Evolutionary conservation across 2,329 filamentous ascomycete genomes (phyloP).

Genomic region (Aspergillus versicolor): DNA sequence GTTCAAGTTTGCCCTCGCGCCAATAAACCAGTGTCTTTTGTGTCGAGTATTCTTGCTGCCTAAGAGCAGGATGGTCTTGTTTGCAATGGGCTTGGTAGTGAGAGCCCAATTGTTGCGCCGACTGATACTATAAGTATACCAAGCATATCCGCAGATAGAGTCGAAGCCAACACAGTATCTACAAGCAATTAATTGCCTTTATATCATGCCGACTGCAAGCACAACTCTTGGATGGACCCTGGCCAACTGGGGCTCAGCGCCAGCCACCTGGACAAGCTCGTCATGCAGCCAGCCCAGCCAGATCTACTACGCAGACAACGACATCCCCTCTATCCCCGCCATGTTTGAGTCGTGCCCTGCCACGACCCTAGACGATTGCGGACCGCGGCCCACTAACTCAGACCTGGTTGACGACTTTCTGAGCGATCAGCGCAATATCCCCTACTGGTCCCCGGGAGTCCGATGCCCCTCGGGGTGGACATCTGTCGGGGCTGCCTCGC

Average conservation of each 20-base stretch:
- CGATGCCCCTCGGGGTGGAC: slow-evolving; percentile 8
- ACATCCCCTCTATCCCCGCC: neutral
- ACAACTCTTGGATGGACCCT: slow-evolving; percentile 9
- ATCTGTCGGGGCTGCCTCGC: neutral
- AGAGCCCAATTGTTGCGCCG: neutral
- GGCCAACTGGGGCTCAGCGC: slow-evolving; percentile 6
- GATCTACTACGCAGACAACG: neutral
- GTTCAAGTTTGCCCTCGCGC: neutral
- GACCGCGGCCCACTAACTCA: neutral
- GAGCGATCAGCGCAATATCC: neutral
- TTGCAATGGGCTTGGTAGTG: neutral
- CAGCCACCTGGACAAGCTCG: neutral
- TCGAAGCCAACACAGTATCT: neutral
- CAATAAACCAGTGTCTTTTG: neutral
- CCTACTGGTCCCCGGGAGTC: slow-evolving; percentile 6
- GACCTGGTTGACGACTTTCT: neutral
- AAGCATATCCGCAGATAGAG: neutral
- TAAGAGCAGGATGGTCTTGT: neutral
- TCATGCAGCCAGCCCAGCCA: neutral
- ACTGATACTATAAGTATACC: neutral
- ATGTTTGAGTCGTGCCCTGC: neutral
- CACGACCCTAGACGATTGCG: neutral
- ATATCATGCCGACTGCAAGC: slow-evolving; percentile 2
- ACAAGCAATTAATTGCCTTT: neutral
- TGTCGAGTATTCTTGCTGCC: neutral